Base-by-base conservation (phyloP, 2,329 filamentous ascomycete genomes). In the Diaporthe vexans region DNA sequence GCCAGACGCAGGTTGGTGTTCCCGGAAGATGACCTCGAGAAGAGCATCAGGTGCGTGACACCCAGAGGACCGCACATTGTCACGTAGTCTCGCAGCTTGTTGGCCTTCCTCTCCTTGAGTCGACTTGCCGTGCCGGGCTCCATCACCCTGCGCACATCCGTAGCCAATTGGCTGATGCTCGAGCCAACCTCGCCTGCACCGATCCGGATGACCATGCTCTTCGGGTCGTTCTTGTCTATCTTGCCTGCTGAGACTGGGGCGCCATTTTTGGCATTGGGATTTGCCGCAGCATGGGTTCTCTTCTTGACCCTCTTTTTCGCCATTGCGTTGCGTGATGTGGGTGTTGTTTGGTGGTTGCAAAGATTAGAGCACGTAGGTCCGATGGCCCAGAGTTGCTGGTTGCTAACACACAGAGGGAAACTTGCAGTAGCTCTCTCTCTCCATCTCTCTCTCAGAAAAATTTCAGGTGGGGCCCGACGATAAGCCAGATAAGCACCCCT, bases 201-300 rank as follows among this genome's bases (percentile, higher is more conserved):
- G 80, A 98, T 95, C 78, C 97, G 94, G 84, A 99, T 98, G 74
- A 99, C 96, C 96, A 99, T 98, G 82, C 94, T 97, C 88, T 98
- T 98, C 46, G 97, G 97, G 69, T 92, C 89, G 77, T 92, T 91
- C 71, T 89, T 88, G 33, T 91, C 89, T 74, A 91, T 89, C 83
- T 92, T 91, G 73, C 90, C 88, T 57, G 88, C 86, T 77, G 89
- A 88, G 80, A 87, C 77, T 77, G 85, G 79, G 79, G 87, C 79
- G 79, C 88, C 85, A 76, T 86, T 83, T 79, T 90, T 90, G 69
- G 75, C 79, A 70, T 90, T 89, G 78, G 90, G 90, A 76, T 87
- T 89, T 68, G 92, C 90, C 75, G 92, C 91, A 72, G 92, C 84
- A 84, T 98, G 95, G 75, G 95, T 98, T 82, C 94, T 92, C 90